Evolutionary conservation across 225 moss, liverwort and hornwort genomes (phyloP), one percentile per base, ranked within the genome.

Genomic region (Climacium dendroides): DNA sequence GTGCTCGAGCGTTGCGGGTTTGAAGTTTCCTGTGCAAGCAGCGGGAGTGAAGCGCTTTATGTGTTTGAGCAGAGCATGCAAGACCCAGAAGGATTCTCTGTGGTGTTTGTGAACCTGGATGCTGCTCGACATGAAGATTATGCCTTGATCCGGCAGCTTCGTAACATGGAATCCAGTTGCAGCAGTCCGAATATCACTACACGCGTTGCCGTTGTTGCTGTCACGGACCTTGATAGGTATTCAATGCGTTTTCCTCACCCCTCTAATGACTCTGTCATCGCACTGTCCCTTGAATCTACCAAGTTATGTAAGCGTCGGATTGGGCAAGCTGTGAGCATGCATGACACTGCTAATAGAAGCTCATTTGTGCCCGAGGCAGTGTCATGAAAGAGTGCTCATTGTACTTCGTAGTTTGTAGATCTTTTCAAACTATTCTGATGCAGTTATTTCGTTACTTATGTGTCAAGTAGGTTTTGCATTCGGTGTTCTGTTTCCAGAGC

Each of bases 1-100:
- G 90, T 94, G 88, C 90, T 94, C 37, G 90, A 94, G 91, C 94
- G 94, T 26, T 94, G 94, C 74, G 94, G 94, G 47, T 92, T 94
- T 22, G 90, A 94, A 84, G 94, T 94, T 17, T 87, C 92, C 4
- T 90, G 92, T 37, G 87, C 84, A 9, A 85, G 74, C 66, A 80
- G 63, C 58, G 89, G 32, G 23, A 45, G 47, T 41, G 82, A 92
- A 66, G 92, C 91, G 3, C 23, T 90, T 78, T 91, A 89, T 83
- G 83, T 87, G 25, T 94, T 92, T 57, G 92, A 94, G 82, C 94
- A 94, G 86, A 94, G 92, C 39, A 90, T 90, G 90, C 94, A 91
- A 82, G 92, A 94, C 14, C 94, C 94, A 3, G 94, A 94, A 59
- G 91, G 94, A 14, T 94, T 92, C 74, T 91, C 92, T 28, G 90